Percentiles rank a stretch among this genome's conserved stretches.
Conservation (phyloP, 495 filamentous ascomycete genomes). For the Penicillium herquei region DNA sequence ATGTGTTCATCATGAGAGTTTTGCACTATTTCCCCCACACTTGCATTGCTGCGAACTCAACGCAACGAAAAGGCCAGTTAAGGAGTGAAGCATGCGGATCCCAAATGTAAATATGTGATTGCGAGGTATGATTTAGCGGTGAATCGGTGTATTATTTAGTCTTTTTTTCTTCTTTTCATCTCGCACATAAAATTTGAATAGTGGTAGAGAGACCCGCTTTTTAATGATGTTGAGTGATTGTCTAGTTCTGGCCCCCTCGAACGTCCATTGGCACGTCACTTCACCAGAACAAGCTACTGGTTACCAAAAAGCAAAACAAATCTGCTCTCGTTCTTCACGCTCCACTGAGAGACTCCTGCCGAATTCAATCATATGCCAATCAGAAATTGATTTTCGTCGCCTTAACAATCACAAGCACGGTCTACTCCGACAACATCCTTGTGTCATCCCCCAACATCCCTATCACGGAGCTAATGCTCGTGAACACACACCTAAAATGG, state of each 20-base stretch:
- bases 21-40: not conserved
- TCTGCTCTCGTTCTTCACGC: too few species aligned
- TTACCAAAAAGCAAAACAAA: too few species aligned
- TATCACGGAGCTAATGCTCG: not conserved
- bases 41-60: not conserved
- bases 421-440: not conserved
- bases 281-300: too few species aligned
- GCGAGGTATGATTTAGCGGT: not conserved
- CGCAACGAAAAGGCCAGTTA: not conserved
- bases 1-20: not conserved
- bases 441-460: not conserved
- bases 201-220: not conserved
- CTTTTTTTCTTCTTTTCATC: not conserved
- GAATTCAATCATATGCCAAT: too few species aligned
- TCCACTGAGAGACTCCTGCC: too few species aligned
- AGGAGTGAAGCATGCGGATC: not conserved
- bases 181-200: conserved; percentile 1
- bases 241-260: too few species aligned
- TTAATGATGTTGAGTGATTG: not conserved
- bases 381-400: too few species aligned
- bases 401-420: too few species aligned
- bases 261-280: too few species aligned
- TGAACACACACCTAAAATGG: not conserved
- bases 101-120: conserved; percentile 5
- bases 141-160: conserved; percentile 2